Conservation (phyloP, 2,329 filamentous ascomycete species). For the Fusarium algeriense region DNA sequence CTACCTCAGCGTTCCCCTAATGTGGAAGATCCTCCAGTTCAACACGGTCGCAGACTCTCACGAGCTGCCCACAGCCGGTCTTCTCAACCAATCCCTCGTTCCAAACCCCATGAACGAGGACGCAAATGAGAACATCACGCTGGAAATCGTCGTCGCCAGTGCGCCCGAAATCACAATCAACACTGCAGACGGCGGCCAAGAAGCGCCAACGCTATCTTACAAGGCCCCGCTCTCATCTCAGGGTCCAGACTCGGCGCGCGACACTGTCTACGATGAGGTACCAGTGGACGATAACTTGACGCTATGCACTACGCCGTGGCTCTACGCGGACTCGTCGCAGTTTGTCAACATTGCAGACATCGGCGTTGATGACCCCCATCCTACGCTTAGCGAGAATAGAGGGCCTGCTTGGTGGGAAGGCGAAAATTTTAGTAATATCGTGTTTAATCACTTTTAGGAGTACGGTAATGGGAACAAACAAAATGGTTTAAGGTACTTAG, state of each 20-base stretch:
- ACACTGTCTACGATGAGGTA: slow-evolving; percentile 47
- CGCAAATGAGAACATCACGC: slow-evolving; percentile 52
- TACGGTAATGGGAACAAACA: not conserved
- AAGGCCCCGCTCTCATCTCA: slow-evolving; percentile 46
- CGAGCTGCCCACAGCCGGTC: slow-evolving; percentile 52
- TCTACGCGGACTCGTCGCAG: slow-evolving; percentile 58
- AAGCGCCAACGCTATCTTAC: slow-evolving; percentile 58
- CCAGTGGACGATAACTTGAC: slow-evolving; percentile 54
- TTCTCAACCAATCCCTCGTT: slow-evolving; percentile 59
- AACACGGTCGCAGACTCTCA: slow-evolving; percentile 56
- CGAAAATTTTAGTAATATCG: slow-evolving; percentile 54
- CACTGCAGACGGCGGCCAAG: slow-evolving; percentile 64
- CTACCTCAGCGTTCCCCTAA: slow-evolving; percentile 63
- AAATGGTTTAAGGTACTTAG: not conserved
- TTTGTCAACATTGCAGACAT: slow-evolving; percentile 55
- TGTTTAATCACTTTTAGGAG: slow-evolving; percentile 55
- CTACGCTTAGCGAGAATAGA: slow-evolving; percentile 38
- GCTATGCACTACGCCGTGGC: slow-evolving; percentile 58
- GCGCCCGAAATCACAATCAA: slow-evolving; percentile 65
- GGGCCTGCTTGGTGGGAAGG: slow-evolving; percentile 57
- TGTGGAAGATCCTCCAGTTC: slow-evolving; percentile 66
- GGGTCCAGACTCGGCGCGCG: slow-evolving; percentile 41
- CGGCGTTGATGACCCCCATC: slow-evolving; percentile 49
- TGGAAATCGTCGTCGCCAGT: slow-evolving; percentile 64
- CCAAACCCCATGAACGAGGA: slow-evolving; percentile 49